phyloP scores from a whole-genome alignment of 192 early-diverging fungal genomes.

The Obelidium mucronatum region DNA sequence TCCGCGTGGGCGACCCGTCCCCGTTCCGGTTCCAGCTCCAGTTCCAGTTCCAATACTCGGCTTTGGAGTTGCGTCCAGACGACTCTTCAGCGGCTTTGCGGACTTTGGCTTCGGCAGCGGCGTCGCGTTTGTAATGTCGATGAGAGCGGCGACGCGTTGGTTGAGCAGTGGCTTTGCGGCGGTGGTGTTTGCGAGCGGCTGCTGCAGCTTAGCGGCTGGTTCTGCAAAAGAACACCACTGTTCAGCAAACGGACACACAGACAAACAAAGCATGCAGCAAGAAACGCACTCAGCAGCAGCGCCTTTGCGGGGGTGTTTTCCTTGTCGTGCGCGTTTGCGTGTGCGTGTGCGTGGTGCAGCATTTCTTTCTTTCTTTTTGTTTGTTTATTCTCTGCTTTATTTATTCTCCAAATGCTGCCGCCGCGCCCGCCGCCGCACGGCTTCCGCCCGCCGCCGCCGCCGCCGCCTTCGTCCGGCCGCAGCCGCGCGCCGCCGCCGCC shows the following conservation, averaged over 20 bases:
- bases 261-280: too few relatives aligned
- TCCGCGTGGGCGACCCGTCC: background rate
- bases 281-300: too few relatives aligned
- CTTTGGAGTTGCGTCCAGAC: too few relatives aligned
- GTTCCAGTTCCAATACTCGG: background rate
- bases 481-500: background rate
- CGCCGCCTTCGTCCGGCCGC: background rate
- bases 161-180: background rate
- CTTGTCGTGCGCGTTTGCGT: too few relatives aligned
- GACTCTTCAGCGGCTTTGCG: background rate
- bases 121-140: slow-evolving; percentile 27
- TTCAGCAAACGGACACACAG: too few relatives aligned
- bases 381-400: background rate
- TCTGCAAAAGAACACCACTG: too few relatives aligned
- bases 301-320: too few relatives aligned
- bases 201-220: too few relatives aligned
- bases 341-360: too few relatives aligned
- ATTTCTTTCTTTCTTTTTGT: background rate
- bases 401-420: background rate
- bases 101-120: slow-evolving; percentile 3
- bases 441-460: slow-evolving; percentile 27
- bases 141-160: background rate
- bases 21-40: too few relatives aligned
- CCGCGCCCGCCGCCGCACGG: slow-evolving; percentile 22
- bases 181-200: too few relatives aligned